A percentile compares a stretch with the other conserved stretches of the same genome.
These are phyloP conservation scores for Panellus pusillus DNA, from an alignment of 768 basidiomycete species.

Conservation along the genomic window DNA sequence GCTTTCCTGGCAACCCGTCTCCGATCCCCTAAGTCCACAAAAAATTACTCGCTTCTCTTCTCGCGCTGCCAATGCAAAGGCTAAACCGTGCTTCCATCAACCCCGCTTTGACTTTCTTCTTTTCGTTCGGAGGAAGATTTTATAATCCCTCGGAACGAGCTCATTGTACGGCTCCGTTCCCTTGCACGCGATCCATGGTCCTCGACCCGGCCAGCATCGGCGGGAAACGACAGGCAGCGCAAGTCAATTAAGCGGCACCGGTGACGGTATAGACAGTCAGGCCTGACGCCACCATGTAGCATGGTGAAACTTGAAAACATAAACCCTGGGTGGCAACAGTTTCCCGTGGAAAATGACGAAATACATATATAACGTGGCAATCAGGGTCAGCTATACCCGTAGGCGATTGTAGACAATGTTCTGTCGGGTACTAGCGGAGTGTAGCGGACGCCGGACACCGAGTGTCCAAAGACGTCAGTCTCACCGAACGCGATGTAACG, in stretches of 20 bases:
- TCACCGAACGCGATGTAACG: too few relatives aligned
- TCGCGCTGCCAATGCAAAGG: conserved; percentile 2
- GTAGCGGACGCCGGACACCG: too few relatives aligned
- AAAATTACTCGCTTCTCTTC: background rate
- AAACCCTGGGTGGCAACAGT: too few relatives aligned
- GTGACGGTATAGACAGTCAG: conserved; percentile 3
- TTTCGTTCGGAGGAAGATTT: background rate
- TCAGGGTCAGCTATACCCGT: too few relatives aligned
- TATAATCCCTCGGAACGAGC: conserved; percentile 4
- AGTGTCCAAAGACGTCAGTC: too few relatives aligned
- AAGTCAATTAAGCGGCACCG: conserved; percentile 9
- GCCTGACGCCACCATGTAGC: background rate
- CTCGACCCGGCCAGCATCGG: background rate
- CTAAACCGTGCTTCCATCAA: conserved; percentile 8
- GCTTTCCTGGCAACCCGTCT: too few relatives aligned
- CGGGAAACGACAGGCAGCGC: background rate
- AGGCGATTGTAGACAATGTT: too few relatives aligned
- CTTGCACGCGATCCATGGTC: background rate
- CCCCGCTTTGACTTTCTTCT: conserved; percentile 10
- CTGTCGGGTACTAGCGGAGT: too few relatives aligned
- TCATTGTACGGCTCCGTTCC: background rate
- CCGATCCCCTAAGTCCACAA: background rate
- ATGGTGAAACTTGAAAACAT: too few relatives aligned
- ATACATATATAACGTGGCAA: too few relatives aligned
- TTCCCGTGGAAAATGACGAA: too few relatives aligned